Evolutionary conservation across 176 grass and related monocot species (phyloP).

Genomic region (Oryza glumipatula): DNA sequence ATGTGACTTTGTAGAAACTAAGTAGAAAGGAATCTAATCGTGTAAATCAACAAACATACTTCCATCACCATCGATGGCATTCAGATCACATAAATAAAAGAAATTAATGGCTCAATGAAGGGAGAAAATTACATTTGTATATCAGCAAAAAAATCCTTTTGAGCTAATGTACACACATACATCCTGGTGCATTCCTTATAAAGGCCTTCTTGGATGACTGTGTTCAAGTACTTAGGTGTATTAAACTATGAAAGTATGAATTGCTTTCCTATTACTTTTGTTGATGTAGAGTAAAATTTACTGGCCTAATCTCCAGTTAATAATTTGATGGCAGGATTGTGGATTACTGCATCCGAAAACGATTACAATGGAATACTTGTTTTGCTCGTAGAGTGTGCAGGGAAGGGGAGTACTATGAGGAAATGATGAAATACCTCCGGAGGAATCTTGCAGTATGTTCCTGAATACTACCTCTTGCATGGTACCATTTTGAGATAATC

Average conservation of each 20-base stretch:
- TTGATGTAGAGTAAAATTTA: constrained; percentile 30
- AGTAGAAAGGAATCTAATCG: neutral
- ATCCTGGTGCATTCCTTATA: constrained; percentile 22
- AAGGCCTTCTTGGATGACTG: neutral
- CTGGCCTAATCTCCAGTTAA: constrained; percentile 37
- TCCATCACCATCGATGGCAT: neutral
- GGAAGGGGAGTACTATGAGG: constrained; percentile 94
- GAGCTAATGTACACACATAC: neutral
- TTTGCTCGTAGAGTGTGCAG: constrained; percentile 88
- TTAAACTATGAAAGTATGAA: constrained; percentile 1
- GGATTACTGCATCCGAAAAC: constrained; percentile 78
- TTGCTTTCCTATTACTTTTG: constrained; percentile 2
- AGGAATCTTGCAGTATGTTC: constrained; percentile 75
- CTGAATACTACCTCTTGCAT: constrained; percentile 19
- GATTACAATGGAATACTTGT: constrained; percentile 81
- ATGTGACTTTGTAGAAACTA: neutral
- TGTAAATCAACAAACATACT: neutral
- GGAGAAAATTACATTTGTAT: neutral
- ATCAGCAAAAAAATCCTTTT: neutral
- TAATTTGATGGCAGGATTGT: constrained; percentile 62
- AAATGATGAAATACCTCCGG: constrained; percentile 95
- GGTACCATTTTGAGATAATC: neutral
- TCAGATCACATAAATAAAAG: neutral
- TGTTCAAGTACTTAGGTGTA: constrained; percentile 5
- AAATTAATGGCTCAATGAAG: neutral